Percentiles rank a stretch among this genome's conserved stretches.
phyloP scores from a whole-genome alignment of 306 rosid species.

The Astragalus glycyphyllos region DNA sequence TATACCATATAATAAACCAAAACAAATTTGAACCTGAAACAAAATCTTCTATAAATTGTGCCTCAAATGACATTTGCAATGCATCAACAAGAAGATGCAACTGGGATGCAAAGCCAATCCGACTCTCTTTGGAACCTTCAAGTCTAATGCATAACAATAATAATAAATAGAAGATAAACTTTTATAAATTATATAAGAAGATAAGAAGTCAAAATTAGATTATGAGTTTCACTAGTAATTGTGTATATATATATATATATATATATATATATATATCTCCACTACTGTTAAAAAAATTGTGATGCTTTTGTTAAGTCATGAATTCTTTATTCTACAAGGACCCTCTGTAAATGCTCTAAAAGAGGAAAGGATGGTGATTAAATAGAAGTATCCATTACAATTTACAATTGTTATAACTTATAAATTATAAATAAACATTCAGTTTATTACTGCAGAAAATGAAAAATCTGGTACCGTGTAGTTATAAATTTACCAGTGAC shows the following conservation, averaged over 20 bases:
- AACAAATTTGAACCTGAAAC: slow-evolving; percentile 76
- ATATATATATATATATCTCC: slow-evolving; percentile 29
- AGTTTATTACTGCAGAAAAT: slow-evolving; percentile 33
- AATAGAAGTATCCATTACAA: slow-evolving; percentile 30
- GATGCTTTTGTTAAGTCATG: slow-evolving; percentile 3
- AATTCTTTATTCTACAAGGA: slow-evolving; percentile 37
- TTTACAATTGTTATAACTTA: slow-evolving; percentile 12
- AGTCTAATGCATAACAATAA: slow-evolving; percentile 54
- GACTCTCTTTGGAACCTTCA: slow-evolving; percentile 65
- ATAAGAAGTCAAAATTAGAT: slow-evolving; percentile 33
- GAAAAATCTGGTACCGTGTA: slow-evolving; percentile 15
- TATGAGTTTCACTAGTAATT: slow-evolving; percentile 27
- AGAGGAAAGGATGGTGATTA: slow-evolving; percentile 18
- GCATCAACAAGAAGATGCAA: slow-evolving; percentile 73
- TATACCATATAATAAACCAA: slow-evolving; percentile 17
- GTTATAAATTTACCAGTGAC: slow-evolving; percentile 28
- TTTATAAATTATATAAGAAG: slow-evolving; percentile 10
- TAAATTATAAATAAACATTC: slow-evolving; percentile 32
- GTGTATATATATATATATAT: slow-evolving; percentile 12
- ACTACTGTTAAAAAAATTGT: not conserved
- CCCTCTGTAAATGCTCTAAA: slow-evolving; percentile 32
- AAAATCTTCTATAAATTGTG: slow-evolving; percentile 93
- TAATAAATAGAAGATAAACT: not conserved
- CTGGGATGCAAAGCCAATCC: slow-evolving; percentile 86
- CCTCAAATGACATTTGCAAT: slow-evolving; percentile 82